Evolutionary conservation across 495 filamentous ascomycete species (phyloP), one percentile per base, ranked within the genome.

Genomic region (Talaromyces thailandensis): DNA sequence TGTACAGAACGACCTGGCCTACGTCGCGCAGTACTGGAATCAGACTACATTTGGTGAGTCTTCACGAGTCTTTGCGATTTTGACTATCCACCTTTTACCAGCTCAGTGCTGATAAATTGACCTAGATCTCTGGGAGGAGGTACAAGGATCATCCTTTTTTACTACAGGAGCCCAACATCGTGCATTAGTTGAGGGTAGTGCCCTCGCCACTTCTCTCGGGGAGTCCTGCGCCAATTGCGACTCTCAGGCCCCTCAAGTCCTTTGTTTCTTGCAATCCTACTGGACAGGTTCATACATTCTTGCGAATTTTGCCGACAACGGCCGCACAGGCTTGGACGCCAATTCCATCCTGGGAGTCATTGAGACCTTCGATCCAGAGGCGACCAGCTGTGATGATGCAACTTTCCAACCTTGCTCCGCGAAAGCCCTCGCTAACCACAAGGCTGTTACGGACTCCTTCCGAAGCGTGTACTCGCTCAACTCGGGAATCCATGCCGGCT

Each of bases 11-110:
- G 82, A 85, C 62, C 65, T 85, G 31, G 73, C 79, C 43, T 90
- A 90, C 68, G 82, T 88, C 4, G 78, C 83, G 11, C 82, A 90
- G 67, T 87, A 91, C 73, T 93, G 88, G 88, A 76, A 76, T 28
- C 35, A 65, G 25, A 71, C 69, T 3, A 67, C 64, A n/a, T 77
- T 73, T 62, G 73, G 67, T 67, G 61, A n/a, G 63, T 24, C 37
- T 16, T 28, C 12, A 1, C 23, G 11, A 23, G 16, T 21, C 12
- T 14, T 52, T n/a, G n/a, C n/a, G n/a, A n/a, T n/a, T n/a, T n/a
- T 12, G n/a, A 35, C 25, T 16, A 26, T 60, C 16, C n/a, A 9
- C 16, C 18, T 1, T 2, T 35, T 28, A 24, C 5, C 1, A 16
- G 51, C 12, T 3, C 16, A 57, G 26, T 14, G 16, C 43, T 48